Base-by-base conservation (phyloP, 2,329 filamentous ascomycete species). In the Pyricularia sp. region DNA sequence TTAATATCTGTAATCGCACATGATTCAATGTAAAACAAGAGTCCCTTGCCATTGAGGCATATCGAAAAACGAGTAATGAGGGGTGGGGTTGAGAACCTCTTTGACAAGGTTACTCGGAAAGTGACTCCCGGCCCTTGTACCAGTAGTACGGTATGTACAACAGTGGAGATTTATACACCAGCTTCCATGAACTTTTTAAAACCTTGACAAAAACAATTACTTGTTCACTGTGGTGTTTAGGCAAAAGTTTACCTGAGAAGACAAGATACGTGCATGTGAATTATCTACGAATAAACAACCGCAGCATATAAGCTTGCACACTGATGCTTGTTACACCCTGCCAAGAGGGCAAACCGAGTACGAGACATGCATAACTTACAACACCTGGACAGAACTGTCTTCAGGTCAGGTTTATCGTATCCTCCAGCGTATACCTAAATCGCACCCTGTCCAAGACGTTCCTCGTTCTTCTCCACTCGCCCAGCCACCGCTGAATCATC, bases 401-500 rank as follows among this genome's bases (percentile, higher is more conserved):
- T 55, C 20, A 55, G 3, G 14, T 10, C n/a, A n/a, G 23, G 25
- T 64, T 14, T 12, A 30, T 12, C 3, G 59, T 26, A 63, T 63
- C 61, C 61, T 64, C 61, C 12, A 64, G 25, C n/a, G 61, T 17
- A 28, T 64, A 28, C 61, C 61, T 31, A 14, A 64, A 64, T 5
- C 11, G 42, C 42, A 55, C 5, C 6, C 10, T 28, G 2, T 64
- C 61, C 61, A 28, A 5, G 1, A 17, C 50, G 20, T 30, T 58
- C 58, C 63, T 59, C 26, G 4, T 61, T 11, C n/a, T 25, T 11
- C 42, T 55, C 69, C 70, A 73, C 42, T 71, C 70, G 2, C 68
- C 70, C 9, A 73, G 68, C 72, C 72, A 73, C 6, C 65, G 66
- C 61, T 26, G 6, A 14, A 73, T 71, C 69, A 73, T 72, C n/a